These are phyloP conservation scores for Tylopilus vinaceipallidus DNA, from an alignment of 768 basidiomycete species.

Conservation along the genomic window DNA sequence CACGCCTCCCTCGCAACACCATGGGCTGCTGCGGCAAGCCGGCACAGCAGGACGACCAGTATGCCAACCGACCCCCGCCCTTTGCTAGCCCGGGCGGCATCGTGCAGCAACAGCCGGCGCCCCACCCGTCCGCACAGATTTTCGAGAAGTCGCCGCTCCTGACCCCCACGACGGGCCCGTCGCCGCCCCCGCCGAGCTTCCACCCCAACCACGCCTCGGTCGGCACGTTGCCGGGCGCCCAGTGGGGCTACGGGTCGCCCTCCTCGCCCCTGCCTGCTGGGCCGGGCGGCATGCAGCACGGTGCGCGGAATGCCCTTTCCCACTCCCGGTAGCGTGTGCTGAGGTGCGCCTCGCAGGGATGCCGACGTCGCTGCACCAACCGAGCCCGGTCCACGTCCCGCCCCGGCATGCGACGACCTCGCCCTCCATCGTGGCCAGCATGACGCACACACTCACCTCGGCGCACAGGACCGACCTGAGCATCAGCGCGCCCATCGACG, in stretches of 20 bases:
- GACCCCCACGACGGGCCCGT: conserved; percentile 36
- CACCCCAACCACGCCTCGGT: conserved; percentile 19
- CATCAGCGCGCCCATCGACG: conserved; percentile 37
- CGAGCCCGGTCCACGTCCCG: conserved; percentile 27
- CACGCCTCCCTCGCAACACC: conserved; percentile 1
- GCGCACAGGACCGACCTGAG: conserved; percentile 15
- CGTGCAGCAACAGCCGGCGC: conserved; percentile 52
- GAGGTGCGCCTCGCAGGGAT: background rate
- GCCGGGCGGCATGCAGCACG: conserved; percentile 4
- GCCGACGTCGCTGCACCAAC: conserved; percentile 26
- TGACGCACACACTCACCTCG: background rate
- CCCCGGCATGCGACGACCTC: conserved; percentile 21
- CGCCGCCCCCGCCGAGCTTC: conserved; percentile 46
- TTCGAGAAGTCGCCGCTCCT: conserved; percentile 44
- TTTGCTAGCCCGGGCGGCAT: conserved; percentile 35
- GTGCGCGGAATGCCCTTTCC: too few relatives aligned
- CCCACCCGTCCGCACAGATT: conserved; percentile 33
- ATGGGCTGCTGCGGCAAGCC: conserved; percentile 74
- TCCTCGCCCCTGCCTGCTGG: conserved; percentile 33
- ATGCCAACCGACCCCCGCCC: conserved; percentile 33
- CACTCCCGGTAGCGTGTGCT: too few relatives aligned
- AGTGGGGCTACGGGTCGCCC: conserved; percentile 30
- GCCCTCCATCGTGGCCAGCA: conserved; percentile 15
- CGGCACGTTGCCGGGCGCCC: conserved; percentile 16
- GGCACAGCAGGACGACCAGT: conserved; percentile 29